Percentiles rank a stretch among this genome's conserved stretches.
Evolutionary conservation across 768 basidiomycete genomes (phyloP).

Genomic region (Auricularia sp.): DNA sequence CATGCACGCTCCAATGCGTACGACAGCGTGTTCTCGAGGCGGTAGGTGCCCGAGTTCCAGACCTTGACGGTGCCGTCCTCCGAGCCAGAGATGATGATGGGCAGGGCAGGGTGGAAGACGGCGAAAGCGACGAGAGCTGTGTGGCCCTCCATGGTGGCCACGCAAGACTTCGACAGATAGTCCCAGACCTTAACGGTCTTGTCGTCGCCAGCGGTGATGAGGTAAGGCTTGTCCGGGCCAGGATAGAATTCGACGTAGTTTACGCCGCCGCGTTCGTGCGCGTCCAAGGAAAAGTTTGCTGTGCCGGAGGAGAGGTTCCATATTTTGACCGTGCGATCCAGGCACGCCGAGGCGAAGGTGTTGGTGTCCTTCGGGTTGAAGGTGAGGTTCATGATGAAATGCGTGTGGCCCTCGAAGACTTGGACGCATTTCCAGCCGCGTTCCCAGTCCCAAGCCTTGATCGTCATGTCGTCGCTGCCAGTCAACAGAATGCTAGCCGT

Average conservation of each 20-base stretch:
- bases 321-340: conserved; percentile 96
- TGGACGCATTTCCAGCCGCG: conserved; percentile 97
- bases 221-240: conserved; percentile 91
- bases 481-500: conserved; percentile 86
- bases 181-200: conserved; percentile 98
- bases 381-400: conserved; percentile 97
- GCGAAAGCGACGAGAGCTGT: conserved; percentile 97
- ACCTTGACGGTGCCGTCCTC: conserved; percentile 97
- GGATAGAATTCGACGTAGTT: conserved; percentile 99
- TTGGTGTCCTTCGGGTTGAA: conserved; percentile 97
- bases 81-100: conserved; percentile 87
- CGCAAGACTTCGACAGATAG: conserved; percentile 95
- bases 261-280: conserved; percentile 92
- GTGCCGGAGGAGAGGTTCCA: conserved; percentile 83
- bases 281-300: conserved; percentile 94
- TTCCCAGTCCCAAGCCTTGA: conserved; percentile 99
- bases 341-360: conserved; percentile 94
- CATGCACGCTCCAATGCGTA: conserved; percentile 94
- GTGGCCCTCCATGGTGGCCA: conserved; percentile 95
- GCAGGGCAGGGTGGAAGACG: conserved; percentile 90
- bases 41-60: conserved; percentile 94
- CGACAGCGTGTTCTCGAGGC: conserved; percentile 90
- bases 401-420: conserved; percentile 95
- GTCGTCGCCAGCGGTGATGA: conserved; percentile 95
- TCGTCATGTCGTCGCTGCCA: conserved; percentile 97